A percentile compares a stretch with the other conserved stretches of the same genome.
Conservation (phyloP, 2,329 filamentous ascomycete genomes). For the Colletotrichum horii region DNA sequence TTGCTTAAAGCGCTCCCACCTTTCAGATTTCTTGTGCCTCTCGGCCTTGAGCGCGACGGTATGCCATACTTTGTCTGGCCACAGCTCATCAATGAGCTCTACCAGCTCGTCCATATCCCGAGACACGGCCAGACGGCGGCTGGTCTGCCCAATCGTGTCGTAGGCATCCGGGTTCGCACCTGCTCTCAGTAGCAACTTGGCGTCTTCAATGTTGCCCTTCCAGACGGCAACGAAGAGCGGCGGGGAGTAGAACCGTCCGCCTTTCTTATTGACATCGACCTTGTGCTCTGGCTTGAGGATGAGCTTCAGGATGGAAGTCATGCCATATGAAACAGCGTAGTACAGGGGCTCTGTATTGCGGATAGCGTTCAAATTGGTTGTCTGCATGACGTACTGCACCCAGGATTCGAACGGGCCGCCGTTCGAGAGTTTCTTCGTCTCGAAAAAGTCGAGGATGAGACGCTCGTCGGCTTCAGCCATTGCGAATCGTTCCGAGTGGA, state of each 20-base stretch:
- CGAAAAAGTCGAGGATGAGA: constrained; percentile 25
- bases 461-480: constrained; percentile 13
- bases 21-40: not conserved
- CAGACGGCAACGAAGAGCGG: constrained; percentile 27
- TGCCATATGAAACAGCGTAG: constrained; percentile 31
- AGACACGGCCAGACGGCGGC: not conserved
- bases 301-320: constrained; percentile 24
- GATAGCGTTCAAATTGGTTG: constrained; percentile 7
- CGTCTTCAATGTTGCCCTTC: constrained; percentile 23
- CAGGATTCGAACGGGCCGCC: constrained; percentile 27
- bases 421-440: constrained; percentile 18
- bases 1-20: not conserved
- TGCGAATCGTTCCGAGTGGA: constrained; percentile 23
- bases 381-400: constrained; percentile 26
- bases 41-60: not conserved
- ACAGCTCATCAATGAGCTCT: not conserved
- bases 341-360: constrained; percentile 25
- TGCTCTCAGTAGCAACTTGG: constrained; percentile 26
- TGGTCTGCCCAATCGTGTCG: not conserved
- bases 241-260: constrained; percentile 25
- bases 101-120: not conserved
- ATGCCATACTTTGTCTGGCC: not conserved
- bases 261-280: constrained; percentile 23
- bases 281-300: constrained; percentile 22
- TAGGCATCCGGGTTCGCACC: constrained; percentile 25